These are phyloP conservation scores for Trichosporon coremiiforme DNA, from an alignment of 1,284 basidiomycete species.

Conservation along the genomic window DNA sequence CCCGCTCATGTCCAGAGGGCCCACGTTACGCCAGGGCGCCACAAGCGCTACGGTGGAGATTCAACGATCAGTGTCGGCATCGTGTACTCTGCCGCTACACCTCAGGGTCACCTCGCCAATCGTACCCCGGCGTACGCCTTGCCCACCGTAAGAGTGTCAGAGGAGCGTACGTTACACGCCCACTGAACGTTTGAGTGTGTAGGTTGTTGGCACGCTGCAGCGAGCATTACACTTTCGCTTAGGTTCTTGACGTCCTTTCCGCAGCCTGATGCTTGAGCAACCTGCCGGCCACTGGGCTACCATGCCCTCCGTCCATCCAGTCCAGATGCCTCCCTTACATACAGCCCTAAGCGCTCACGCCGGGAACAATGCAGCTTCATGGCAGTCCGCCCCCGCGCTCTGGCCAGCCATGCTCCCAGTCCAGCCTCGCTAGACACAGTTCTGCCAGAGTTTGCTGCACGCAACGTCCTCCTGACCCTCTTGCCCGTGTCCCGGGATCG, in stretches of 20 bases:
- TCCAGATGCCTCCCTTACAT: neutral
- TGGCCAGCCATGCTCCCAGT: too few species aligned
- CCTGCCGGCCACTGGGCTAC: neutral
- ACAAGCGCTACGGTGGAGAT: neutral
- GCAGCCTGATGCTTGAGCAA: neutral
- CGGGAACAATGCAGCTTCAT: neutral
- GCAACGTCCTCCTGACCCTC: neutral
- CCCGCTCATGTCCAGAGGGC: neutral
- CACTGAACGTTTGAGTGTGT: neutral
- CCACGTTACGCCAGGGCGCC: neutral
- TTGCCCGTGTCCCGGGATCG: neutral
- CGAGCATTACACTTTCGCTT: neutral
- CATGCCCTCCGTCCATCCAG: neutral
- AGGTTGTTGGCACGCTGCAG: neutral
- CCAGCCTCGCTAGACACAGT: too few species aligned
- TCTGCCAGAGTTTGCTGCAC: neutral
- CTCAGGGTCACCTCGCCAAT: neutral
- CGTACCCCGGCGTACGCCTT: neutral
- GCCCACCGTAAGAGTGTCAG: neutral
- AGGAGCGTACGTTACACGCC: neutral
- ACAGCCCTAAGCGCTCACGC: too few species aligned
- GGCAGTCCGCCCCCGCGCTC: too few species aligned
- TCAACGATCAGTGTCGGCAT: neutral
- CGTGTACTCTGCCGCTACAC: neutral
- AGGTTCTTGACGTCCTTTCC: constrained; percentile 3